These are phyloP conservation scores for Tremella yokohamensis DNA, from an alignment of 768 basidiomycete genomes.

Conservation along the genomic window DNA sequence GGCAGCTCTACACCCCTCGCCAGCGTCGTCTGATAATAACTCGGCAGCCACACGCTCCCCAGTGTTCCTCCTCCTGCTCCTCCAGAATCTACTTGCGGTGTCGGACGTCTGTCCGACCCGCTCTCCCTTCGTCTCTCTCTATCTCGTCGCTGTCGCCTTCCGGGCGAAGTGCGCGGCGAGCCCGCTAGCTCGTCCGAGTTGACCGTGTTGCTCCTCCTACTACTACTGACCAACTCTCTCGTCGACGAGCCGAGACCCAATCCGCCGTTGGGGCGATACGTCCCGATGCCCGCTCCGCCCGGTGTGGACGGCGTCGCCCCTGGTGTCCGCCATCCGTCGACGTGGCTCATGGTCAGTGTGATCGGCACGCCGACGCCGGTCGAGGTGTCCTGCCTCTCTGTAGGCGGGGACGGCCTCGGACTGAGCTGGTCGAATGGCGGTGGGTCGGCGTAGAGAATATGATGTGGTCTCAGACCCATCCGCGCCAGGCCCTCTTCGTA, in stretches of 20 bases:
- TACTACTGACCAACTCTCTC: neutral
- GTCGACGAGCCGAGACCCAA: neutral
- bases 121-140: constrained; percentile 5
- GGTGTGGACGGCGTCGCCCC: neutral
- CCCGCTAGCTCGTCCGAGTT: neutral
- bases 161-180: neutral
- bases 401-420: neutral
- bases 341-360: no score
- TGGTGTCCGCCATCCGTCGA: neutral
- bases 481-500: constrained; percentile 21
- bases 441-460: constrained; percentile 2
- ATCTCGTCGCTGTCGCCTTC: neutral
- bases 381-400: no score
- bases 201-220: neutral
- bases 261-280: no score
- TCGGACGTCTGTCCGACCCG: neutral
- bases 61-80: constrained; percentile 8
- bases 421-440: constrained; percentile 1
- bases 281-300: constrained; percentile 2
- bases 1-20: neutral
- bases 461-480: constrained; percentile 6
- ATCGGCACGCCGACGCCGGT: no score
- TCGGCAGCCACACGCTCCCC: constrained; percentile 26
- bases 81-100: neutral
- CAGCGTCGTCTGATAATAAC: constrained; percentile 24